Base-by-base conservation (phyloP, 2,329 filamentous ascomycete genomes). In the Sporothrix mexicana region DNA sequence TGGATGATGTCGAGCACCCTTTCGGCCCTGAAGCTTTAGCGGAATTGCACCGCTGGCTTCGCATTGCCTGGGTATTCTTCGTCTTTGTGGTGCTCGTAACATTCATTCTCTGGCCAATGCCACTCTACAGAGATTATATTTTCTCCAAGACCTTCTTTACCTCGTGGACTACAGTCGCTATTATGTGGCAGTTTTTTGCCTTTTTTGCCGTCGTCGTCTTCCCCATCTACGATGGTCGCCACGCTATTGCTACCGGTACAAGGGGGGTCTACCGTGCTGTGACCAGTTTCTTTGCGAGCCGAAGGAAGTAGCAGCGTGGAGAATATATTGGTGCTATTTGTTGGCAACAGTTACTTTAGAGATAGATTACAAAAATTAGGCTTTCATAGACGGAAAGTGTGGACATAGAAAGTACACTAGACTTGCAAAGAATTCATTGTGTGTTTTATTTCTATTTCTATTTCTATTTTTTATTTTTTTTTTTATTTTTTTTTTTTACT, bases 151-250 rank as follows among this genome's bases (percentile, higher is more conserved):
- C 79, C 0, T 86, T 86, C 73, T 86, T 86, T 76, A 78, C 79
- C 0, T 82, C 83, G 0, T 86, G 84, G 84, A 80, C 81, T 0
- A 78, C 80, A 0, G 81, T 85, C 3, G 81, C 84, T 0, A 83
- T 86, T 2, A 77, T 84, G 0, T 86, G 84, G 84, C 83, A 85
- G 67, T 86, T 86, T 73, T 77, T 81, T 57, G 84, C 85, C 0
- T 82, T 86, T 64, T 77, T 79, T 8, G 82, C 82, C 0, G 84
- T 86, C 0, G 81, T 85, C 0, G 74, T 86, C 0, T 86, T 82
- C 76, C 85, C 84, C 0, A 75, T 86, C 13, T 86, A 83, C 73
- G 84, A 87, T 76, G 85, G 85, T 5, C 70, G 72, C 2, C 43
- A 74, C 17, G 70, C 61, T 12, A 71, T 75, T 41, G 25, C 43